A percentile compares a stretch with the other conserved stretches of the same genome.
These are phyloP conservation scores for Rubus parviflorus DNA, from an alignment of 306 rosid species.

Conservation along the genomic window DNA sequence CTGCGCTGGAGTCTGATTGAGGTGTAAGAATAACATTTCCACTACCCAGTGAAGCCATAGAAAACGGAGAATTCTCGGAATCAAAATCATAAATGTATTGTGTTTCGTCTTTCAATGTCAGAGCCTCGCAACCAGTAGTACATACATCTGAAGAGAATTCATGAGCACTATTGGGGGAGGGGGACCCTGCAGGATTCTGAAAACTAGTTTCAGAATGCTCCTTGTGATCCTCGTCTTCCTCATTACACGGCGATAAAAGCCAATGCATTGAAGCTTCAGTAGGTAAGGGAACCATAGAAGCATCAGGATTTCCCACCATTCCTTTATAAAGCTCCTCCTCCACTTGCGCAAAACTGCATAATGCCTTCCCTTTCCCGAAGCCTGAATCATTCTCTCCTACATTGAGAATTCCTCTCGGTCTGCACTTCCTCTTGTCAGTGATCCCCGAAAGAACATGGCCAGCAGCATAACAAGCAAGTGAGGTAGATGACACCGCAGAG, in stretches of 20 bases:
- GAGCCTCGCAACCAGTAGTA: constrained; percentile 30
- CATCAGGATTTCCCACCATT: constrained; percentile 21
- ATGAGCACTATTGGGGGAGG: constrained; percentile 33
- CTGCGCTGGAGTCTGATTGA: constrained; percentile 56
- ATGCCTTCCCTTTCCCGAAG: constrained; percentile 36
- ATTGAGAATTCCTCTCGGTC: constrained; percentile 73
- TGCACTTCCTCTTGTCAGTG: constrained; percentile 82
- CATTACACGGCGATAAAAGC: constrained; percentile 60
- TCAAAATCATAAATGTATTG: constrained; percentile 22
- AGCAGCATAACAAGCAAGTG: constrained; percentile 77
- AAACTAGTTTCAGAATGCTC: constrained; percentile 32
- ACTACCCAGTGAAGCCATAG: constrained; percentile 54
- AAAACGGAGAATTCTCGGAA: constrained; percentile 60
- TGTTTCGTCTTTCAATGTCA: constrained; percentile 33
- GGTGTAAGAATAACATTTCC: constrained; percentile 81
- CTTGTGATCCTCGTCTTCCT: constrained; percentile 44
- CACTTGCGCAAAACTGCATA: constrained; percentile 41
- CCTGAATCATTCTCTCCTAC: constrained; percentile 47
- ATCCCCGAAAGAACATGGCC: constrained; percentile 80
- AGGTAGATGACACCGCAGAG: constrained; percentile 42
- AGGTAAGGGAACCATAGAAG: constrained; percentile 60
- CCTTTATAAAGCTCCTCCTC: constrained; percentile 29
- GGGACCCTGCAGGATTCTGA: constrained; percentile 36
- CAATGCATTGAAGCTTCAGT: constrained; percentile 79
- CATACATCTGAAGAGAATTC: constrained; percentile 36